Evolutionary conservation across 1,284 basidiomycete species (phyloP), one percentile per base, ranked within the genome.

Genomic region (Inonotus hispidus): DNA sequence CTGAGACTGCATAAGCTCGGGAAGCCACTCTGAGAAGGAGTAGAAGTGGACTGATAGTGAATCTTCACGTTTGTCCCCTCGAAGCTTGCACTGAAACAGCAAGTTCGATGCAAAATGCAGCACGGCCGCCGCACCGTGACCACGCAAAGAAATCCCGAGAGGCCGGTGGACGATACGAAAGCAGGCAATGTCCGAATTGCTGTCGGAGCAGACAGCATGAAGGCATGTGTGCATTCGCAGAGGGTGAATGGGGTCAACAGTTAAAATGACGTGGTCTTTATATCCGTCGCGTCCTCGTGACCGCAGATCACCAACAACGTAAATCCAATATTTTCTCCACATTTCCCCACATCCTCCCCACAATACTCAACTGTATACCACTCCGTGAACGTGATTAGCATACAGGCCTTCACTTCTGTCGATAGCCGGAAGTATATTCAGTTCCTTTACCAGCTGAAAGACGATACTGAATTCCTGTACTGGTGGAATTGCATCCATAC

Each of bases 341-440:
- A 32, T 32, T 32, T 32, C 32, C 8, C 32, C 32, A 32, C 32
- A 32, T 4, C 32, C 32, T 32, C 41, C 41, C 6, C 41, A 16
- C 6, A 19, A 16, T 16, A 5, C 14, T 3, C 19, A 19, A 16
- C 38, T 14, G 14, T n/a, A 6, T 1, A 43, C 41, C 8, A 19
- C 8, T 8, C 10, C 41, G 10, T 54, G 53, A 54, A 54, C 53
- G 53, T 54, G 53, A 54, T 54, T 54, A 2, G 32, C 53, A 37
- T 32, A 53, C 50, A 53, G 50, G 25, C 50, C 32, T 32, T 4
- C 32, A 4, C 7, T 2, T 43, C 19, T 43, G 41, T 53, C 11
- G 50, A 11, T 7, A 35, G 7, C 16, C 16, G 14, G 32, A 32
- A 32, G 32, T 32, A n/a, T n/a, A n/a, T n/a, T n/a, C n/a, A 13